Conservation (phyloP, 805 yeast species). For the Jamesozyma hellenica region DNA sequence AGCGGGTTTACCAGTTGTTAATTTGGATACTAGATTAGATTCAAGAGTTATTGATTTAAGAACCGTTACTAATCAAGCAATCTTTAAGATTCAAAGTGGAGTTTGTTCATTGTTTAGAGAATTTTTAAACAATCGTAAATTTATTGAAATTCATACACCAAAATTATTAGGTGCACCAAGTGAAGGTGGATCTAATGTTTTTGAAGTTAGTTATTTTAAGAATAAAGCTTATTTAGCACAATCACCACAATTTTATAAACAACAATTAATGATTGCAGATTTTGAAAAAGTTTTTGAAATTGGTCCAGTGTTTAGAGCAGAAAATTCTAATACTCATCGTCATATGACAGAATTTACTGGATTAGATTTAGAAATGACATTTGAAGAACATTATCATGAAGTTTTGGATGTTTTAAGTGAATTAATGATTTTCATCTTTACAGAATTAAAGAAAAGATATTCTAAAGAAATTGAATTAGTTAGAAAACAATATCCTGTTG, state of each 20-base stretch:
- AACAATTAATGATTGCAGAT: conserved; percentile 95
- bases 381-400: conserved; percentile 97
- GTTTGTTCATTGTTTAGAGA: conserved; percentile 84
- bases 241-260: conserved; percentile 96
- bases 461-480: conserved; percentile 79
- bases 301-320: conserved; percentile 98
- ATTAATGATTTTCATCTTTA: conserved; percentile 79
- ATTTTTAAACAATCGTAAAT: conserved; percentile 55
- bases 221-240: conserved; percentile 84
- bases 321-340: conserved; percentile 97
- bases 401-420: conserved; percentile 54
- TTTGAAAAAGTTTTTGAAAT: conserved; percentile 93
- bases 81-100: conserved; percentile 87
- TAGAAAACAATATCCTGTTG: conserved; percentile 93
- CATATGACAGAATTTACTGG: conserved; percentile 99
- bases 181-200: conserved; percentile 97
- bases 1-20: conserved; percentile 83
- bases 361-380: conserved; percentile 94
- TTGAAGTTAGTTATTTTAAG: conserved; percentile 88
- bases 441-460: conserved; percentile 70
- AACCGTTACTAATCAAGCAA: conserved; percentile 95
- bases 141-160: conserved; percentile 93
- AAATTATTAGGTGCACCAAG: conserved; percentile 90
- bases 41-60: conserved; percentile 92
- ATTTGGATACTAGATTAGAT: conserved; percentile 92